These are phyloP conservation scores for Fusarium sp. DNA, from an alignment of 2,329 filamentous ascomycete species.

Conservation along the genomic window DNA sequence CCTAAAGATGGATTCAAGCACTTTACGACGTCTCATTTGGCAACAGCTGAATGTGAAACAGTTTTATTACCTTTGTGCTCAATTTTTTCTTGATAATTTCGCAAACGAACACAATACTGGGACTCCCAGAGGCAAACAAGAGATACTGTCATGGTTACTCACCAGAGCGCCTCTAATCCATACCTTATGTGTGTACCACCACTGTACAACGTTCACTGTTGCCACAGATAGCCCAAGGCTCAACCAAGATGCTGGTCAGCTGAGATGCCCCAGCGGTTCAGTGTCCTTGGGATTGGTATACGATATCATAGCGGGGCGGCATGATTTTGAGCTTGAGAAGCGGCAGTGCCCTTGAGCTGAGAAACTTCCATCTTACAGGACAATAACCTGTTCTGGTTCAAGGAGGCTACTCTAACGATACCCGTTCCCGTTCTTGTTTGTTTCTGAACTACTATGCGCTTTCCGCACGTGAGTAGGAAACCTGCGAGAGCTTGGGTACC, in stretches of 20 bases:
- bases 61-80: conserved; percentile 18
- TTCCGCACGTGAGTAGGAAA: background rate
- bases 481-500: background rate
- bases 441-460: background rate
- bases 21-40: conserved; percentile 32
- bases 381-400: background rate
- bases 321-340: conserved; percentile 21
- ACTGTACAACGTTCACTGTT: background rate
- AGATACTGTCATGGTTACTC: background rate
- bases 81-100: background rate
- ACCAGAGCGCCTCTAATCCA: background rate
- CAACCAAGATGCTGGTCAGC: conserved; percentile 8
- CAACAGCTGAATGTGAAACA: conserved; percentile 39
- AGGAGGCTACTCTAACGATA: background rate
- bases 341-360: conserved; percentile 21
- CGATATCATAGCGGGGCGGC: conserved; percentile 18
- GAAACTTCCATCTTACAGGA: conserved; percentile 10
- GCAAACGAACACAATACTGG: background rate
- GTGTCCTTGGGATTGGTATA: conserved; percentile 29
- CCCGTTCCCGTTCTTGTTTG: background rate
- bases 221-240: conserved; percentile 2
- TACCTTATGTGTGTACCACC: background rate
- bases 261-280: conserved; percentile 27
- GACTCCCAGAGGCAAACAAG: background rate
- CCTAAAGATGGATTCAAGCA: conserved; percentile 14